Base-by-base conservation (phyloP, 2,329 filamentous ascomycete species). In the Neurospora sp. region DNA sequence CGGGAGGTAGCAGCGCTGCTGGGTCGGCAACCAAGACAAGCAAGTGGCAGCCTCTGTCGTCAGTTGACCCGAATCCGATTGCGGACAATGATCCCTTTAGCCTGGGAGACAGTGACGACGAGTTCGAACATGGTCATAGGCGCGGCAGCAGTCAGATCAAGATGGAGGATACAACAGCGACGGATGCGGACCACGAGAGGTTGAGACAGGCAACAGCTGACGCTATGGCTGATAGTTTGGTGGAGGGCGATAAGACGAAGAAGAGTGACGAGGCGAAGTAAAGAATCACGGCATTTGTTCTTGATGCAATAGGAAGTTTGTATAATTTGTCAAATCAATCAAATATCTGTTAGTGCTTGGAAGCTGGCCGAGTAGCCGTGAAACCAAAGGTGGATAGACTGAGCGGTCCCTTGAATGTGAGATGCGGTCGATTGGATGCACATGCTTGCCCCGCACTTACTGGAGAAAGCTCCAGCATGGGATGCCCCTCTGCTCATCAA, bases 31-130 rank as follows among this genome's bases (percentile, higher is more conserved):
- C 82, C 74, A 96, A 93, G 82, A 81, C 87, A 66, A 97, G 94
- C 86, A 99, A 99, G 83, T 99, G 96, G 96, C 95, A 99, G 80
- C 95, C 96, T 10, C 83, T 99, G 75, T 93, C 94, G 13, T 86
- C 90, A 0, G 89, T 97, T 15, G 92, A 96, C 73, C 93, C 94
- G 1, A 90, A 88, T 73, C 94, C 95, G 15, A 91, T 97, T 72
- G 86, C 87, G 19, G 93, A 98, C 75, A 95, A 97, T 76, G 96
- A 99, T 77, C 96, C 96, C 0, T 99, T 99, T 82, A 97, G 93
- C 77, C 86, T 99, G 15, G 96, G 96, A 5, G 95, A 98, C 76
- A 97, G 93, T 77, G 95, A 98, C 75, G 94, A 97, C 74, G 96
- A 99, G 80, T 91, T 91, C 75, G 92, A 94, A 68, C 80, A 83